These are phyloP conservation scores for Seminavis robusta DNA, from an alignment of 108 stramenopile genomes.

Conservation along the genomic window DNA sequence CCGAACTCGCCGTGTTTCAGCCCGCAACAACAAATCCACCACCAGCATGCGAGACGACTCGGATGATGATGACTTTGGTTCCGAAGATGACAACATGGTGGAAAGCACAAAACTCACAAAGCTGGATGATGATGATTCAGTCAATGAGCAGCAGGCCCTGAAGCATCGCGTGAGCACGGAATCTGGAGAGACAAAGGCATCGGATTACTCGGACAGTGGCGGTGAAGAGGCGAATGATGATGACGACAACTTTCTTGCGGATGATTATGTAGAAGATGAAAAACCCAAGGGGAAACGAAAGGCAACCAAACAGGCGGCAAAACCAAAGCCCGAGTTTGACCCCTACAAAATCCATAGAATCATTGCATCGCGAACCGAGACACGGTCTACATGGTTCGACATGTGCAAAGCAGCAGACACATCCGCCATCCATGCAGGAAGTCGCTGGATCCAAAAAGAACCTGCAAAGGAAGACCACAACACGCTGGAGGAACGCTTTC, in stretches of 20 bases:
- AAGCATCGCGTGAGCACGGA: neutral
- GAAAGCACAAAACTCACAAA: neutral
- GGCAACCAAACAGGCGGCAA: no score
- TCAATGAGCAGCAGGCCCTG: neutral
- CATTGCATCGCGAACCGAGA: slow-evolving; percentile 52
- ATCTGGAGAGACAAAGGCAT: no score
- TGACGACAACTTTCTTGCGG: slow-evolving; percentile 6
- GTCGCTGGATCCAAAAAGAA: slow-evolving; percentile 68
- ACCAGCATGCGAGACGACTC: slow-evolving; percentile 43
- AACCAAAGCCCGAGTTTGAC: no score
- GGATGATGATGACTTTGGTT: slow-evolving; percentile 11
- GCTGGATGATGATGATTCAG: neutral
- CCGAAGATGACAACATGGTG: neutral
- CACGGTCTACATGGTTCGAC: slow-evolving; percentile 56
- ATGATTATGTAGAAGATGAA: neutral
- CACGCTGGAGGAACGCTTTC: slow-evolving; percentile 73
- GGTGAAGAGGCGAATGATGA: neutral
- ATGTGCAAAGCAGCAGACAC: slow-evolving; percentile 66
- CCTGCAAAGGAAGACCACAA: slow-evolving; percentile 24
- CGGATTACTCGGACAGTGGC: slow-evolving; percentile 7
- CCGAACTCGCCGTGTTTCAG: slow-evolving; percentile 21
- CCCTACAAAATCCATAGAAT: slow-evolving; percentile 70
- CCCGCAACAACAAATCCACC: slow-evolving; percentile 32
- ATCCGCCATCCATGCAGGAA: slow-evolving; percentile 76
- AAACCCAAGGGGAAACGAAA: slow-evolving; percentile 38